A percentile compares a stretch with the other conserved stretches of the same genome.
These are phyloP conservation scores for Phytophthora citricola DNA, from an alignment of 352 stramenopile genomes.

Conservation along the genomic window DNA sequence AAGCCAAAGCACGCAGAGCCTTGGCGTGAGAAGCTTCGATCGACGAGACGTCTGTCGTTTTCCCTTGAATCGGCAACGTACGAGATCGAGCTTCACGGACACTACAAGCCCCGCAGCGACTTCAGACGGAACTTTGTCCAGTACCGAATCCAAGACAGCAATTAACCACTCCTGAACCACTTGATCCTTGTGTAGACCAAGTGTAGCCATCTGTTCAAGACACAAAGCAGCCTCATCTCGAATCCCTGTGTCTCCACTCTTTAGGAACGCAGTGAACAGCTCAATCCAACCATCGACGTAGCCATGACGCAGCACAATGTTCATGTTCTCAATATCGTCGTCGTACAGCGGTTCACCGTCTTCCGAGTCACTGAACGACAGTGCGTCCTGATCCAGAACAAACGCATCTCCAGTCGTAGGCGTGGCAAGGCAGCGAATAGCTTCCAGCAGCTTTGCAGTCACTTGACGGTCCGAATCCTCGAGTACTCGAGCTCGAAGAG, in stretches of 20 bases:
- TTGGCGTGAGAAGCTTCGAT: conserved; percentile 66
- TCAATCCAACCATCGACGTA: conserved; percentile 85
- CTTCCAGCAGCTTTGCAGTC: conserved; percentile 56
- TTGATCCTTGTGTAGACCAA: conserved; percentile 59
- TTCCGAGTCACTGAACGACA: conserved; percentile 66
- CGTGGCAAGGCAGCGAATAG: conserved; percentile 56
- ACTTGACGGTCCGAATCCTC: conserved; percentile 49
- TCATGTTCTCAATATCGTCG: conserved; percentile 63
- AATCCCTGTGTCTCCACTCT: conserved; percentile 54
- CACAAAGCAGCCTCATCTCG: conserved; percentile 61
- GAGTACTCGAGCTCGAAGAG: conserved; percentile 48
- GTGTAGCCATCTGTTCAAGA: conserved; percentile 57
- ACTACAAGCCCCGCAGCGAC: conserved; percentile 56
- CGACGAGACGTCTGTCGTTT: conserved; percentile 25
- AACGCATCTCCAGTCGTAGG: conserved; percentile 24
- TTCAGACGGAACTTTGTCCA: conserved; percentile 59
- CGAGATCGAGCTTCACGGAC: conserved; percentile 68
- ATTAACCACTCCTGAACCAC: conserved; percentile 81
- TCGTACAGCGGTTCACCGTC: conserved; percentile 63
- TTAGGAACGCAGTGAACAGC: conserved; percentile 72
- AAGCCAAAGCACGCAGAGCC: conserved; percentile 64
- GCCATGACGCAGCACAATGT: conserved; percentile 44
- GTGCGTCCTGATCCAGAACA: conserved; percentile 56
- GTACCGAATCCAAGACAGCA: conserved; percentile 67
- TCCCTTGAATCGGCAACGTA: conserved; percentile 58